Evolutionary conservation across 164 flowering plant species (phyloP), one percentile per base, ranked within the genome.

Genomic region (Warburgia ugandensis): DNA sequence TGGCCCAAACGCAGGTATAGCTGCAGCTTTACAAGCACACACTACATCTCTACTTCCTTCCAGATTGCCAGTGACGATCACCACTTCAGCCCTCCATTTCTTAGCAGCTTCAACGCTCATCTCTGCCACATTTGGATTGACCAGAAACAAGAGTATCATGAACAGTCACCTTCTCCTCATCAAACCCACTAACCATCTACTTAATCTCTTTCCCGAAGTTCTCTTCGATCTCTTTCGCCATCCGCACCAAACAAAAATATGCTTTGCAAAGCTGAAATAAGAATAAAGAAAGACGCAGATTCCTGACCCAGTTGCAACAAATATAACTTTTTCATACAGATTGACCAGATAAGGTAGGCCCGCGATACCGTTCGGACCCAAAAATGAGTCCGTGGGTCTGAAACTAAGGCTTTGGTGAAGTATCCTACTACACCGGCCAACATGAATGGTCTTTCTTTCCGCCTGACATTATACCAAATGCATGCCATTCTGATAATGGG

Each of bases 341-440:
- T 80, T 73, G 20, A 73, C 72, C 8, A 80, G 63, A 50, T 80
- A 83, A 8, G 86, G 86, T 8, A 83, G 42, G 1, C 86, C 84
- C 0, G 83, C 84, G 27, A 83, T 17, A 83, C 70, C 17, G 27
- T 23, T 3, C 84, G 68, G 19, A 83, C 82, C 90, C 86, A 78
- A 26, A 83, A 50, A 39, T 79, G 83, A 53, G 59, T 72, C 2
- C 85, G 85, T 0, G 85, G 85, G 58, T 70, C 41, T 2, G 79
- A 41, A 7, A 83, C 80, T 21, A 83, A 49, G 0, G 78, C 69
- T 53, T 69, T 83, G 0, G 86, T 83, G 80, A 77, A 83, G 62
- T 83, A 85, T 0, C 90, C 90, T 0, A 78, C 90, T 9, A 84
- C 86, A 6, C 90, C 86, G 8, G 86, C 90, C 0, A 83, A 68